Evolutionary conservation across 495 filamentous ascomycete species (phyloP).

Genomic region (Lophiotrema nucula): DNA sequence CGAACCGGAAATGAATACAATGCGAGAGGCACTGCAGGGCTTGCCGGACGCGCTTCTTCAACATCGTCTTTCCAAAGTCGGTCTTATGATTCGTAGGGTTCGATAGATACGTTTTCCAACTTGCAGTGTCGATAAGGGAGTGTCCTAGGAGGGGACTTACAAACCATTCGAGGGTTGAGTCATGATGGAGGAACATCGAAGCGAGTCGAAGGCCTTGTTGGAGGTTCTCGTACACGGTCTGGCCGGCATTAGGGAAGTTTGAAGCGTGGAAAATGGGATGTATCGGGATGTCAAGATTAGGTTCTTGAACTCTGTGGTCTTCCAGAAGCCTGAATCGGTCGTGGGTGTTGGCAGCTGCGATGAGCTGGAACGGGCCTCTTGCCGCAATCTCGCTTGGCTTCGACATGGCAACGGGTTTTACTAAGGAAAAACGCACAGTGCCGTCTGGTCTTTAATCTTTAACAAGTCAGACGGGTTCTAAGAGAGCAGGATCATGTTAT

Average conservation of each 20-base stretch:
- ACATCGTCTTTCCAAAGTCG: not conserved
- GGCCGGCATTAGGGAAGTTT: slow-evolving; percentile 2
- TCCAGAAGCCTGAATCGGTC: slow-evolving; percentile 24
- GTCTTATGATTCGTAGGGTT: slow-evolving; percentile 8
- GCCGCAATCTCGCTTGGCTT: not conserved
- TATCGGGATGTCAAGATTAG: slow-evolving; percentile 23
- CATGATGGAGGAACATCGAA: slow-evolving; percentile 27
- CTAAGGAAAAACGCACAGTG: too few species aligned
- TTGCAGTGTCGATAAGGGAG: not conserved
- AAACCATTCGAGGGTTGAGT: slow-evolving; percentile 24
- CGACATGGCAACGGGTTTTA: slow-evolving; percentile 3
- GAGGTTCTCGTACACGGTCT: slow-evolving; percentile 5
- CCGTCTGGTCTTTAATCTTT: too few species aligned
- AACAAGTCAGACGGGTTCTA: too few species aligned
- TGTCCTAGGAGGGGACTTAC: slow-evolving; percentile 16
- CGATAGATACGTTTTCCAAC: slow-evolving; percentile 15
- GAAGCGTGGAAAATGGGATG: slow-evolving; percentile 21
- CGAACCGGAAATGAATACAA: slow-evolving; percentile 16
- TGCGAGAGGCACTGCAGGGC: slow-evolving; percentile 17
- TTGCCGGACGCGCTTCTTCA: slow-evolving; percentile 10
- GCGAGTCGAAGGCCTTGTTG: slow-evolving; percentile 25
- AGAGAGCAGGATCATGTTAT: too few species aligned
- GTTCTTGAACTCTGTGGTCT: slow-evolving; percentile 4
- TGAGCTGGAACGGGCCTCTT: slow-evolving; percentile 6
- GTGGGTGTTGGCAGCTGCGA: slow-evolving; percentile 18